Conservation (phyloP, 78 protist species). For the Guillardia theta region DNA sequence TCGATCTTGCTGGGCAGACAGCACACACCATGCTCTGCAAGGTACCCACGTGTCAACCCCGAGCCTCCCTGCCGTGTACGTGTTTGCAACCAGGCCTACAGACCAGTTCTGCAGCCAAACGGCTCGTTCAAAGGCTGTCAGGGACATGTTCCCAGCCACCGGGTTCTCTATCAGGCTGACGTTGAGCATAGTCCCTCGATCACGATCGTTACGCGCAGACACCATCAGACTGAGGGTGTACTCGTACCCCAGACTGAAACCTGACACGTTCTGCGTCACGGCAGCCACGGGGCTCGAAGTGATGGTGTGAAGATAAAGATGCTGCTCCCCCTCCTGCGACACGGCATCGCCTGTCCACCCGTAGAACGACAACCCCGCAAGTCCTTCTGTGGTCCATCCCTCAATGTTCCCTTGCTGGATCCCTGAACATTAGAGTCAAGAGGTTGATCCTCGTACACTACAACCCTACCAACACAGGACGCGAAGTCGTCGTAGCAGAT, state of each 20-base stretch:
- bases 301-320: background rate
- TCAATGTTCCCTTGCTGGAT: too few relatives aligned
- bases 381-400: background rate
- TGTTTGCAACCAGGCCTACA: background rate
- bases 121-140: background rate
- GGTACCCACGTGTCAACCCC: background rate
- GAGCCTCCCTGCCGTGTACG: background rate
- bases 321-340: background rate
- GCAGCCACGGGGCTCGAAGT: background rate
- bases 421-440: too few relatives aligned
- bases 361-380: background rate
- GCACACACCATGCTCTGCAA: background rate
- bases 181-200: background rate
- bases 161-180: background rate
- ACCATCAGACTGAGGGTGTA: background rate
- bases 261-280: background rate
- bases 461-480: background rate
- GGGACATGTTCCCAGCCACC: background rate
- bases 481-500: background rate
- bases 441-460: too few relatives aligned
- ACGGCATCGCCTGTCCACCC: background rate
- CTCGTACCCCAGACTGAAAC: background rate
- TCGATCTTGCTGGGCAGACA: background rate
- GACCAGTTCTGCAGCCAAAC: background rate
- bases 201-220: background rate